These are phyloP conservation scores for Spencermartinsiella ligniputridi DNA, from an alignment of 1,139 yeast genomes.

Conservation along the genomic window DNA sequence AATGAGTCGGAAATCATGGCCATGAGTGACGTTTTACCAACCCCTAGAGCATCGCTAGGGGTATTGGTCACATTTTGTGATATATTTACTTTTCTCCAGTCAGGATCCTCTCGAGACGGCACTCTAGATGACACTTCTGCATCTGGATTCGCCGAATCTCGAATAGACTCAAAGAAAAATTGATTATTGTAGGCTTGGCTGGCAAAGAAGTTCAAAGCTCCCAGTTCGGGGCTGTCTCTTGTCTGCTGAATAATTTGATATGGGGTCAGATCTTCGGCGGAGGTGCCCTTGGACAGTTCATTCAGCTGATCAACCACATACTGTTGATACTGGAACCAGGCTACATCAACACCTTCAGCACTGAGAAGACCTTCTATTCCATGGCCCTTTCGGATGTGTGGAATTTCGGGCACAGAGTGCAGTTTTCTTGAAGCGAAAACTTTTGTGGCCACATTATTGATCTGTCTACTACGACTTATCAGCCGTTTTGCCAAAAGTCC, in stretches of 20 bases:
- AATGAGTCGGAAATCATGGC: constrained; percentile 33
- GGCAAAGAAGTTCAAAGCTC: constrained; percentile 68
- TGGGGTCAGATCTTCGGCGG: constrained; percentile 19
- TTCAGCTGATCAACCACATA: constrained; percentile 65
- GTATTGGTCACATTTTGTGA: constrained; percentile 21
- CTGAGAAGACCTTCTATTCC: constrained; percentile 77
- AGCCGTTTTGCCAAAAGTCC: background rate
- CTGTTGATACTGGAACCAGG: constrained; percentile 81
- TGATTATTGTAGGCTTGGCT: constrained; percentile 92
- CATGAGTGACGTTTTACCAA: constrained; percentile 11
- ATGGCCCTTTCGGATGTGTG: constrained; percentile 27
- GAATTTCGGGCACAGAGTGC: constrained; percentile 32
- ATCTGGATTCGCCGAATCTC: constrained; percentile 25
- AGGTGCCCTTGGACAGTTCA: constrained; percentile 29
- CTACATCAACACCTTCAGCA: constrained; percentile 60
- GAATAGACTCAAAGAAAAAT: constrained; percentile 71
- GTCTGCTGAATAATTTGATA: constrained; percentile 62
- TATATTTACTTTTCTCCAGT: constrained; percentile 21
- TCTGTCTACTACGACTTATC: background rate
- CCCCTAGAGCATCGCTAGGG: constrained; percentile 10
- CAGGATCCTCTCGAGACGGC: constrained; percentile 8
- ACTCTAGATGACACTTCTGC: constrained; percentile 19
- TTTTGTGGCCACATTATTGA: background rate
- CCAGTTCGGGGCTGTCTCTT: background rate
- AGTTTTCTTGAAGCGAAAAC: constrained; percentile 10